Evolutionary conservation across 495 filamentous ascomycete species (phyloP).

Genomic region (Aspergillus ostianus): DNA sequence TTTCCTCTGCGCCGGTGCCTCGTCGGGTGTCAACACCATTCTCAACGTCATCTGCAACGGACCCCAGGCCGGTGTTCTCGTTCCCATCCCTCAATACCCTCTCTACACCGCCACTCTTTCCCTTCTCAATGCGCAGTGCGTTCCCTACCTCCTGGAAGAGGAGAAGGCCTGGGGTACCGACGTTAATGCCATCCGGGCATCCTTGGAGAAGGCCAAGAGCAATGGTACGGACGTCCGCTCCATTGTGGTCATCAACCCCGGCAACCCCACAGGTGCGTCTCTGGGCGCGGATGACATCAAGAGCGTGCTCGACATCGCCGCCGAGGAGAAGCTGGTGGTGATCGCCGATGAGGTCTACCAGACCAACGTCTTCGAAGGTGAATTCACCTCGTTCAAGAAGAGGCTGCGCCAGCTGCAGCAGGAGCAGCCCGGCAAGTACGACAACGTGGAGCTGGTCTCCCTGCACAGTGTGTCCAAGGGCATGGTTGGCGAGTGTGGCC

Average conservation of each 20-base stretch:
- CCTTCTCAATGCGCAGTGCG: slow-evolving; percentile 78
- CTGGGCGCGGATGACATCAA: slow-evolving; percentile 75
- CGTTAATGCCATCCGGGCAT: slow-evolving; percentile 65
- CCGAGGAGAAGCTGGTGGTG: slow-evolving; percentile 80
- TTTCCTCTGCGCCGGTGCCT: slow-evolving; percentile 87
- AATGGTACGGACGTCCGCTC: slow-evolving; percentile 83
- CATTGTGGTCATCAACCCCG: slow-evolving; percentile 96
- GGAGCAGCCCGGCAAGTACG: slow-evolving; percentile 69
- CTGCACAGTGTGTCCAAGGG: slow-evolving; percentile 89
- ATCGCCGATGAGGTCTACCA: slow-evolving; percentile 98
- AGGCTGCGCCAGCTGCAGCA: slow-evolving; percentile 81
- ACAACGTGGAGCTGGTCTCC: slow-evolving; percentile 81
- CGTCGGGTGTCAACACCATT: slow-evolving; percentile 89
- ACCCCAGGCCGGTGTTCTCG: slow-evolving; percentile 78
- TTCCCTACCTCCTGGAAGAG: slow-evolving; percentile 93
- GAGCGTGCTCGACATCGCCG: slow-evolving; percentile 78
- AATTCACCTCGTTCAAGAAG: slow-evolving; percentile 94
- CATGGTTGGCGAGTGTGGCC: slow-evolving; percentile 97
- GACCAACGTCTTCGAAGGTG: slow-evolving; percentile 92
- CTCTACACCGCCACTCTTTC: slow-evolving; percentile 93
- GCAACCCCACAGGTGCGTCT: slow-evolving; percentile 92
- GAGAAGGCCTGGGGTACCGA: slow-evolving; percentile 82
- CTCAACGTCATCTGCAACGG: slow-evolving; percentile 82
- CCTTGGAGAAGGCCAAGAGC: slow-evolving; percentile 66
- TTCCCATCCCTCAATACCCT: slow-evolving; percentile 97